A percentile compares a stretch with the other conserved stretches of the same genome.
These are phyloP conservation scores for Naganishia randhawae DNA, from an alignment of 768 basidiomycete genomes.

Conservation along the genomic window DNA sequence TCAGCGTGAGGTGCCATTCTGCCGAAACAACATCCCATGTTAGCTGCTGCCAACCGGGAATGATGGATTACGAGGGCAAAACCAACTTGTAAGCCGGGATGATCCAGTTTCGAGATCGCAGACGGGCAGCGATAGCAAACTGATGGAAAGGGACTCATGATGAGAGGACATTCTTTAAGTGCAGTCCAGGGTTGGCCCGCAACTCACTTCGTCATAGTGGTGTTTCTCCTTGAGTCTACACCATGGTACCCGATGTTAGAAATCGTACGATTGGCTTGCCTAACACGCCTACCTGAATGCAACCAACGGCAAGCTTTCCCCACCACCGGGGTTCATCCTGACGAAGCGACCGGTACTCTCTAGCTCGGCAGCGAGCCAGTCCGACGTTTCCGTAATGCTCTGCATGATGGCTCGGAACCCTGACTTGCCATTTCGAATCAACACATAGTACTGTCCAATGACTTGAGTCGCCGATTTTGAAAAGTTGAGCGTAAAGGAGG, in stretches of 20 bases:
- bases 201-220: conserved; percentile 33
- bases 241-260: too few relatives aligned
- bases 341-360: conserved; percentile 29
- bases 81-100: conserved; percentile 32
- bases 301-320: conserved; percentile 34
- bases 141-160: not conserved
- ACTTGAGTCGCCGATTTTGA: conserved; percentile 33
- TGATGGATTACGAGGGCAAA: not conserved
- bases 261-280: too few relatives aligned
- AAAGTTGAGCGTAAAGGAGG: conserved; percentile 38
- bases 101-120: conserved; percentile 35
- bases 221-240: conserved; percentile 28
- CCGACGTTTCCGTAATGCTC: conserved; percentile 31
- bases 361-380: conserved; percentile 31
- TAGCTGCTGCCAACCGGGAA: not conserved
- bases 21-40: not conserved
- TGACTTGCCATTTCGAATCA: conserved; percentile 33
- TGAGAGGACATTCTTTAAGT: not conserved
- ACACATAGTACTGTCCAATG: conserved; percentile 27
- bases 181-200: not conserved
- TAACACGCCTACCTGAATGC: conserved; percentile 29
- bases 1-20: conserved; percentile 22
- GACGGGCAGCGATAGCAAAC: conserved; percentile 32
- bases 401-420: conserved; percentile 36
- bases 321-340: conserved; percentile 27